Conservation (phyloP, 257 asterid genomes). For the Lantana camara region DNA sequence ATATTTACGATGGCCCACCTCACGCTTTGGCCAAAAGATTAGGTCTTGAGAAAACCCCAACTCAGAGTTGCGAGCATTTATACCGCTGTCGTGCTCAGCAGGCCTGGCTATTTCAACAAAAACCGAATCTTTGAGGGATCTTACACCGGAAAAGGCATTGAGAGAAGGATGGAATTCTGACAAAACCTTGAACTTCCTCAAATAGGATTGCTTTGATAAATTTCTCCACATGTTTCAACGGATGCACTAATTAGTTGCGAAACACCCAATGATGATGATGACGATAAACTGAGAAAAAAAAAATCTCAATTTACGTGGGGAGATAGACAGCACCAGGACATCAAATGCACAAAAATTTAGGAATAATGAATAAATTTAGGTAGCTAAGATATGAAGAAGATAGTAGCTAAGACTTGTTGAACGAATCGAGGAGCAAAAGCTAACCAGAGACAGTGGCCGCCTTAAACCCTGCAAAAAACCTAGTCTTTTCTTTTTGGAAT, state of each 20-base stretch:
- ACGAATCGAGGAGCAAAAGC: background rate
- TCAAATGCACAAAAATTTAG: background rate
- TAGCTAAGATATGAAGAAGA: slow-evolving; percentile 16
- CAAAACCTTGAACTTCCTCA: slow-evolving; percentile 44
- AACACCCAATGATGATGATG: background rate
- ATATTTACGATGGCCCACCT: slow-evolving; percentile 17
- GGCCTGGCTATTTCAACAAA: slow-evolving; percentile 20
- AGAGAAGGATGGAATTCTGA: slow-evolving; percentile 37
- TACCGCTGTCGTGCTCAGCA: slow-evolving; percentile 17
- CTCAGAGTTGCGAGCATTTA: slow-evolving; percentile 21
- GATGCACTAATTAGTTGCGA: slow-evolving; percentile 18
- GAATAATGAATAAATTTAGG: slow-evolving; percentile 1
- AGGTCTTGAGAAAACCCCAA: slow-evolving; percentile 34
- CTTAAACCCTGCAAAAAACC: slow-evolving; percentile 77
- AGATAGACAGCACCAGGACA: background rate
- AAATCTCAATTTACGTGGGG: background rate
- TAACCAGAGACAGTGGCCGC: slow-evolving; percentile 42
- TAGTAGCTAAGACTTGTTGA: background rate
- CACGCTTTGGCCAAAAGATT: slow-evolving; percentile 27
- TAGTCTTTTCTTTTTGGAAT: background rate
- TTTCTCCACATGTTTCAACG: slow-evolving; percentile 81
- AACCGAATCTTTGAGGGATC: slow-evolving; percentile 25
- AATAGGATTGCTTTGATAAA: slow-evolving; percentile 52
- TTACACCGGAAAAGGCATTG: slow-evolving; percentile 29
- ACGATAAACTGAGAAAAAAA: background rate